A percentile compares a stretch with the other conserved stretches of the same genome.
Evolutionary conservation across 2,329 filamentous ascomycete species (phyloP).

Genomic region (Aspergillus sp.): DNA sequence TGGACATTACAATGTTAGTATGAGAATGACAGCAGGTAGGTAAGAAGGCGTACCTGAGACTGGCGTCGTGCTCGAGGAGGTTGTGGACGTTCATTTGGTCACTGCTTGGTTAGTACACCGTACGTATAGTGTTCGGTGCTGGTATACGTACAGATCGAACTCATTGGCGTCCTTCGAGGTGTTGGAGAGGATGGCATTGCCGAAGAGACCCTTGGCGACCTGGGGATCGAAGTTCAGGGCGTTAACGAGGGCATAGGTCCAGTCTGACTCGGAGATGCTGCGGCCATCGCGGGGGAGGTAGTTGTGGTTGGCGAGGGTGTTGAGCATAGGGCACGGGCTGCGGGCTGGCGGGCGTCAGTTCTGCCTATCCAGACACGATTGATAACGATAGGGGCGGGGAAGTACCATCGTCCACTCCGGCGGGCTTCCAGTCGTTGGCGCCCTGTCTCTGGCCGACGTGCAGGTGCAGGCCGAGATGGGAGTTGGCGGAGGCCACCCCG

Average conservation of each 20-base stretch:
- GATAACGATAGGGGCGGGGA: background rate
- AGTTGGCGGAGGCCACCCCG: background rate
- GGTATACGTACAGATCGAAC: background rate
- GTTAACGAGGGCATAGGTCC: constrained; percentile 25
- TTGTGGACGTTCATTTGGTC: constrained; percentile 24
- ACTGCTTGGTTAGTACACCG: constrained; percentile 17
- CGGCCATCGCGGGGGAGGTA: constrained; percentile 42
- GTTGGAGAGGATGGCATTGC: background rate
- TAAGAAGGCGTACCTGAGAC: constrained; percentile 13
- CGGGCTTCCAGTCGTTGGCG: no score
- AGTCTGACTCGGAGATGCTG: constrained; percentile 33
- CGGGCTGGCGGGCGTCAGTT: constrained; percentile 8
- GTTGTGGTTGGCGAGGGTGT: constrained; percentile 42
- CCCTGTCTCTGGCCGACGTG: background rate
- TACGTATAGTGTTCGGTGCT: background rate
- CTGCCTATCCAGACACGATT: no score
- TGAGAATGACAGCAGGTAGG: constrained; percentile 6
- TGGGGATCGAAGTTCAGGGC: constrained; percentile 7
- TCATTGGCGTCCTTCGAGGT: background rate
- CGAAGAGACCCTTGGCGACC: constrained; percentile 1
- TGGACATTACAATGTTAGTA: constrained; percentile 17
- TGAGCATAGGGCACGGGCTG: constrained; percentile 42
- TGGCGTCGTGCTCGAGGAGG: constrained; percentile 25
- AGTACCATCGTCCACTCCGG: no score
- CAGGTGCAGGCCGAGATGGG: background rate